These are phyloP conservation scores for Sarocladium brachiariae DNA, from an alignment of 2,329 filamentous ascomycete genomes.

Conservation along the genomic window DNA sequence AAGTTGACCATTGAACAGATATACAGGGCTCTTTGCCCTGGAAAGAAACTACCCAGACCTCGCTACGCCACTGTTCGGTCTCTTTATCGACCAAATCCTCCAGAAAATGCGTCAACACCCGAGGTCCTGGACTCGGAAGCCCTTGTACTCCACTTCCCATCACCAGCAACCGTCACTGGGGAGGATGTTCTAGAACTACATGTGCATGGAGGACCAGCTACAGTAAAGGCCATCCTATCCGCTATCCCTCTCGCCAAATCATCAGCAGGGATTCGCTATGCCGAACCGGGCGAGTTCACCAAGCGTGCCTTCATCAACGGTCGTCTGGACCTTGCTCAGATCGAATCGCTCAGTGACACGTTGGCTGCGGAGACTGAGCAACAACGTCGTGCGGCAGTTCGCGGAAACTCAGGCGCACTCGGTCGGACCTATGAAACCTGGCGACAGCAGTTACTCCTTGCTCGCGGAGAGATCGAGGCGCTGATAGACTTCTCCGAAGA, in stretches of 20 bases:
- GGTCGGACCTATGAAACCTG: slow-evolving; percentile 75
- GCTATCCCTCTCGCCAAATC: slow-evolving; percentile 53
- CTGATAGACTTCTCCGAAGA: slow-evolving; percentile 97
- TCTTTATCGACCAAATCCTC: slow-evolving; percentile 49
- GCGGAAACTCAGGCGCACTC: slow-evolving; percentile 64
- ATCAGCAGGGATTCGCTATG: slow-evolving; percentile 64
- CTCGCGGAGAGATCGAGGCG: slow-evolving; percentile 86
- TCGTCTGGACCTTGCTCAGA: slow-evolving; percentile 79
- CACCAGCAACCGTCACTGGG: slow-evolving; percentile 77
- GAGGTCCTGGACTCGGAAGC: slow-evolving; percentile 72
- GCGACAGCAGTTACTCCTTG: slow-evolving; percentile 69
- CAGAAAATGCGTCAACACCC: slow-evolving; percentile 11
- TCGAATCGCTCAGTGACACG: slow-evolving; percentile 57
- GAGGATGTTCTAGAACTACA: slow-evolving; percentile 91
- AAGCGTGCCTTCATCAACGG: slow-evolving; percentile 83
- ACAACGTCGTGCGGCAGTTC: slow-evolving; percentile 79
- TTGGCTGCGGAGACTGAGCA: slow-evolving; percentile 77
- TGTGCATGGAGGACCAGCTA: slow-evolving; percentile 85
- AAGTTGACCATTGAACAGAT: slow-evolving; percentile 29
- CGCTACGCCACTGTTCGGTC: slow-evolving; percentile 65
- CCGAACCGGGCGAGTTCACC: slow-evolving; percentile 94
- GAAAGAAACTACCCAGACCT: slow-evolving; percentile 35
- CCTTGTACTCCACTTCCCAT: slow-evolving; percentile 75
- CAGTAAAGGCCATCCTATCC: slow-evolving; percentile 75
- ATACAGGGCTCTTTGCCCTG: slow-evolving; percentile 44